Conservation (phyloP, 2,329 filamentous ascomycete species). For the Fusarium sp. region DNA sequence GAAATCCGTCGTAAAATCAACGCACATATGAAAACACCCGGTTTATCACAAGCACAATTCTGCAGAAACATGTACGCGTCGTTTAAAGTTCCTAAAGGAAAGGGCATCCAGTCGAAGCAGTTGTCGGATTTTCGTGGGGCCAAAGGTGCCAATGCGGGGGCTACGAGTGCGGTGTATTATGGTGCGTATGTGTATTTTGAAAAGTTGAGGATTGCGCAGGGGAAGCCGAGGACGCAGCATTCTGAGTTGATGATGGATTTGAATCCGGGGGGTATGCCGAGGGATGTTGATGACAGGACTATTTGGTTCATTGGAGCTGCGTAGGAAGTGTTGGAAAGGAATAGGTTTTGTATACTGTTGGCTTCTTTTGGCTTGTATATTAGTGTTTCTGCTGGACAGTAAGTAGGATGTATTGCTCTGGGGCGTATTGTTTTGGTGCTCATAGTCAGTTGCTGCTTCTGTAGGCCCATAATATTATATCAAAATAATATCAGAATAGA, state of each 20-base stretch:
- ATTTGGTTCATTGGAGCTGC: not conserved
- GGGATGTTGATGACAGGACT: not conserved
- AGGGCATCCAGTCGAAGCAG: constrained; percentile 18
- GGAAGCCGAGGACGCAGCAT: constrained; percentile 5
- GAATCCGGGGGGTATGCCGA: not conserved
- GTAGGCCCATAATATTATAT: too few species aligned
- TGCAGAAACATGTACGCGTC: not conserved
- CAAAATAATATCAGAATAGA: too few species aligned
- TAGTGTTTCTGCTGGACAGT: not conserved
- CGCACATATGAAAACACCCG: not conserved
- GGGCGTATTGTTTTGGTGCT: too few species aligned
- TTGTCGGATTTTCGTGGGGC: not conserved
- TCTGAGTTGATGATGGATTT: not conserved
- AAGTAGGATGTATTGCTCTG: not conserved
- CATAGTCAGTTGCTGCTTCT: not conserved
- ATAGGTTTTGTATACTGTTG: too few species aligned
- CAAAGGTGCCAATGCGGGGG: not conserved
- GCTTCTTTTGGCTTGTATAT: too few species aligned
- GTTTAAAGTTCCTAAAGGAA: constrained; percentile 5
- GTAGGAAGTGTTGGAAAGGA: not conserved
- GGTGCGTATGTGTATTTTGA: constrained; percentile 22
- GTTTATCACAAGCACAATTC: constrained; percentile 10
- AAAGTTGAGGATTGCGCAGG: constrained; percentile 13
- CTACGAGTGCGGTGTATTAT: constrained; percentile 6
- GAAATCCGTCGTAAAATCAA: constrained; percentile 22